A percentile compares a stretch with the other conserved stretches of the same genome.
Evolutionary conservation across 2,329 filamentous ascomycete genomes (phyloP).

Genomic region (Fusarium anthophilum): DNA sequence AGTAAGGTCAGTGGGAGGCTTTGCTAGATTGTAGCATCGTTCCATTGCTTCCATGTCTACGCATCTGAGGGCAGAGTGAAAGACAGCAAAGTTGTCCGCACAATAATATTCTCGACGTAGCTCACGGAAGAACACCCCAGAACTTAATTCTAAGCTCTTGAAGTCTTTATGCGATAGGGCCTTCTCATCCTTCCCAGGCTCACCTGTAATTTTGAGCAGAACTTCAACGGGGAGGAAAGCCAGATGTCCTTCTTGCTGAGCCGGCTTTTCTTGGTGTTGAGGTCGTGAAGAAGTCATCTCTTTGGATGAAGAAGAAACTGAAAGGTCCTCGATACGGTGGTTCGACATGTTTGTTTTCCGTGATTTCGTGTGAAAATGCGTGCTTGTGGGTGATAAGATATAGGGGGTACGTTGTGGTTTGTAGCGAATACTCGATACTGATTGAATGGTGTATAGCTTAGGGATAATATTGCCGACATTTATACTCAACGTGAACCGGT

Average conservation of each 20-base stretch:
- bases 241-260: neutral
- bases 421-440: neutral
- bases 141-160: rapidly evolving
- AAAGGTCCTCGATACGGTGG: neutral
- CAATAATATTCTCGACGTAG: too few relatives aligned
- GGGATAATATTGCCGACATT: rapidly evolving
- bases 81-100: too few relatives aligned
- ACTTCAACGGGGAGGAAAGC: neutral
- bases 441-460: rapidly evolving
- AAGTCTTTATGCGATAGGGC: rapidly evolving
- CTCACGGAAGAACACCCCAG: too few relatives aligned
- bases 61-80: too few relatives aligned
- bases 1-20: too few relatives aligned
- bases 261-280: too few relatives aligned
- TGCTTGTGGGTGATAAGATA: neutral
- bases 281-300: too few relatives aligned
- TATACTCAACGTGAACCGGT: neutral
- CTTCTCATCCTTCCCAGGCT: neutral
- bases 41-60: too few relatives aligned
- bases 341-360: rapidly evolving
- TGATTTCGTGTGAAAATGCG: neutral
- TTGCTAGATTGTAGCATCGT: too few relatives aligned
- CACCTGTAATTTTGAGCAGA: neutral
- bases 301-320: neutral
- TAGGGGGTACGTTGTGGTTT: rapidly evolving